phyloP scores from a whole-genome alignment of 2,329 filamentous ascomycete species.

The Penicillium freii region DNA sequence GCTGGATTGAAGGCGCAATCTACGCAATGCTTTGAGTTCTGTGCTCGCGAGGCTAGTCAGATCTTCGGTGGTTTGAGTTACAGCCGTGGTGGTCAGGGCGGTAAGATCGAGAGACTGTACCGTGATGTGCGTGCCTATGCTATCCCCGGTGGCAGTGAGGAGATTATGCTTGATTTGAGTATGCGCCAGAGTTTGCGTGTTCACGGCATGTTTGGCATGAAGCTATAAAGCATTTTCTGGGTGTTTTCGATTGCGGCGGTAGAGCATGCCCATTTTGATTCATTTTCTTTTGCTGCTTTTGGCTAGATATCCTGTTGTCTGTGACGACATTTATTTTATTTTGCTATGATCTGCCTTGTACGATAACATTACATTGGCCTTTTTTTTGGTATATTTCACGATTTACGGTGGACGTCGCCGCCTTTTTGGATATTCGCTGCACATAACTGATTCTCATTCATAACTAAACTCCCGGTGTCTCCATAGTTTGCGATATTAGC shows the following conservation, averaged over 20 bases:
- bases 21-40: slow-evolving; percentile 95
- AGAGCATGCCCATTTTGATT: not conserved
- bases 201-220: slow-evolving; percentile 91
- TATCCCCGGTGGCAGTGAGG: slow-evolving; percentile 91
- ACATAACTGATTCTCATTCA: not conserved
- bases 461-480: not conserved
- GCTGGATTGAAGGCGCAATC: slow-evolving; percentile 90
- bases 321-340: slow-evolving; percentile 15
- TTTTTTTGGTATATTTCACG: slow-evolving; percentile 3
- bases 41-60: slow-evolving; percentile 91
- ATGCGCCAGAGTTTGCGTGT: slow-evolving; percentile 88
- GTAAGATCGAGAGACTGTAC: slow-evolving; percentile 91
- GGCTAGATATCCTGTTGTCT: slow-evolving; percentile 23
- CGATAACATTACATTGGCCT: slow-evolving; percentile 7
- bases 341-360: slow-evolving; percentile 15
- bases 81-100: slow-evolving; percentile 88
- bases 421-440: not conserved
- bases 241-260: slow-evolving; percentile 4
- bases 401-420: not conserved
- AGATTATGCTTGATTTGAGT: slow-evolving; percentile 97
- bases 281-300: slow-evolving; percentile 4
- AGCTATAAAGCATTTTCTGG: slow-evolving; percentile 52
- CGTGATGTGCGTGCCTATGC: slow-evolving; percentile 94
- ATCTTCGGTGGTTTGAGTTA: slow-evolving; percentile 96
- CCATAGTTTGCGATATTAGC: not conserved